These are phyloP conservation scores for Friedmanniomyces simplex DNA, from an alignment of 495 filamentous ascomycete genomes.

Conservation along the genomic window DNA sequence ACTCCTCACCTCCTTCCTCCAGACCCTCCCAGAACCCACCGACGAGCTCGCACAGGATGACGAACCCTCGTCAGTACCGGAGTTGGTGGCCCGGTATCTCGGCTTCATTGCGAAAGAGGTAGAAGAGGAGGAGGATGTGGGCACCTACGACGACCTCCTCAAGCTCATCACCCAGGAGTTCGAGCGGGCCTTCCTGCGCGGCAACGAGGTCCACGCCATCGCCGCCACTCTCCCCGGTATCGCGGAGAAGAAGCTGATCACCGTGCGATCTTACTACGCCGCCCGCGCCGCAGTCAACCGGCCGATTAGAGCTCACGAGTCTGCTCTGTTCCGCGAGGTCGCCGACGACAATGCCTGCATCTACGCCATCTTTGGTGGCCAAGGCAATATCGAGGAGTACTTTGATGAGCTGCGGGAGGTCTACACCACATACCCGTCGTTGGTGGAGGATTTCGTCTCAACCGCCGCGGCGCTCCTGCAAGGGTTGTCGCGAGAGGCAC, in stretches of 20 bases:
- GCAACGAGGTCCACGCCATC: slow-evolving; percentile 91
- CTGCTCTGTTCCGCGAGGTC: slow-evolving; percentile 81
- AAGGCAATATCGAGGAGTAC: slow-evolving; percentile 98
- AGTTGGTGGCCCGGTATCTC: slow-evolving; percentile 86
- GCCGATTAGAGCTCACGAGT: slow-evolving; percentile 78
- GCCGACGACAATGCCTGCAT: slow-evolving; percentile 65
- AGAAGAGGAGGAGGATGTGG: slow-evolving; percentile 81
- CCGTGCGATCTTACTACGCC: slow-evolving; percentile 80
- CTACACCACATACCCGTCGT: slow-evolving; percentile 79
- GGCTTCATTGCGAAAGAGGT: slow-evolving; percentile 78
- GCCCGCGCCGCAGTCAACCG: slow-evolving; percentile 74
- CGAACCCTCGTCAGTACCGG: slow-evolving; percentile 83
- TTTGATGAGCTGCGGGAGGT: slow-evolving; percentile 92
- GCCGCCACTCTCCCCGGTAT: slow-evolving; percentile 79
- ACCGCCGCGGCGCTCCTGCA: slow-evolving; percentile 74
- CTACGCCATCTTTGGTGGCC: slow-evolving; percentile 94
- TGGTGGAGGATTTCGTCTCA: slow-evolving; percentile 73
- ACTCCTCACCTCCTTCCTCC: slow-evolving; percentile 74
- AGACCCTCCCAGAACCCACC: slow-evolving; percentile 76
- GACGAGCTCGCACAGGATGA: slow-evolving; percentile 97
- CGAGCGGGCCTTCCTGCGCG: slow-evolving; percentile 83
- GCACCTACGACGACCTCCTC: slow-evolving; percentile 75
- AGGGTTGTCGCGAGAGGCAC: slow-evolving; percentile 69
- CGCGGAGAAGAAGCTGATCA: slow-evolving; percentile 73
- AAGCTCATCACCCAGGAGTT: slow-evolving; percentile 88